Conservation (phyloP, 1,139 yeast species). For the Tardiomyces digboiensis region DNA sequence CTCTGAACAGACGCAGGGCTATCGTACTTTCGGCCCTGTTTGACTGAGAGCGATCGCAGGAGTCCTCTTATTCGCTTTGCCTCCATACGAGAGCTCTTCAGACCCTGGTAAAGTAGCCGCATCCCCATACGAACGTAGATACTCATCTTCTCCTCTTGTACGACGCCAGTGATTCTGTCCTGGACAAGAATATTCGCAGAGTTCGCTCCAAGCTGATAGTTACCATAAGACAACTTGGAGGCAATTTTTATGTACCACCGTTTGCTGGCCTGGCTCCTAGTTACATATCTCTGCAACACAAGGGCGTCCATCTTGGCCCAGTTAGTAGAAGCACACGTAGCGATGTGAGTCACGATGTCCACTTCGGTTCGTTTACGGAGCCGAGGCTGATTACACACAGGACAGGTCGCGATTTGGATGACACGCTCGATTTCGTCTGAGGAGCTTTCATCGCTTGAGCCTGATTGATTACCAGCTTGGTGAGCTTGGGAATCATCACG, state of each 20-base stretch:
- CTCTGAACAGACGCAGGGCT: constrained; percentile 52
- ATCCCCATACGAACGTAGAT: constrained; percentile 84
- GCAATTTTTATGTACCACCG: constrained; percentile 83
- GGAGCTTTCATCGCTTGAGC: neutral
- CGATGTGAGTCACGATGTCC: constrained; percentile 78
- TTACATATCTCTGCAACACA: constrained; percentile 60
- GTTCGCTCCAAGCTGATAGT: constrained; percentile 77
- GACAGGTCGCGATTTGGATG: constrained; percentile 38
- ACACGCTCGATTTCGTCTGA: neutral
- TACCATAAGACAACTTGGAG: constrained; percentile 82
- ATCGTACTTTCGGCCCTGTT: constrained; percentile 83
- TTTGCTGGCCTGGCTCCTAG: constrained; percentile 75
- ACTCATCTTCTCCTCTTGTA: constrained; percentile 89
- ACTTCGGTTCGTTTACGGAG: constrained; percentile 45
- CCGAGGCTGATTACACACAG: constrained; percentile 60
- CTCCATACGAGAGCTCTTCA: constrained; percentile 40
- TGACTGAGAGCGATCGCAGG: constrained; percentile 55
- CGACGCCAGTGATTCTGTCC: constrained; percentile 78
- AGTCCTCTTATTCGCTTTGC: constrained; percentile 48
- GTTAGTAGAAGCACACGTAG: constrained; percentile 74
- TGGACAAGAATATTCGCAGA: constrained; percentile 93
- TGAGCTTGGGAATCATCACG: too few species aligned
- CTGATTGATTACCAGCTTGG: too few species aligned
- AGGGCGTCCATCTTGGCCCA: constrained; percentile 64
- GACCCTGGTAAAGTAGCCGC: constrained; percentile 69